Conservation (phyloP, 306 rosid genomes). For the Boehmeria nivea region DNA sequence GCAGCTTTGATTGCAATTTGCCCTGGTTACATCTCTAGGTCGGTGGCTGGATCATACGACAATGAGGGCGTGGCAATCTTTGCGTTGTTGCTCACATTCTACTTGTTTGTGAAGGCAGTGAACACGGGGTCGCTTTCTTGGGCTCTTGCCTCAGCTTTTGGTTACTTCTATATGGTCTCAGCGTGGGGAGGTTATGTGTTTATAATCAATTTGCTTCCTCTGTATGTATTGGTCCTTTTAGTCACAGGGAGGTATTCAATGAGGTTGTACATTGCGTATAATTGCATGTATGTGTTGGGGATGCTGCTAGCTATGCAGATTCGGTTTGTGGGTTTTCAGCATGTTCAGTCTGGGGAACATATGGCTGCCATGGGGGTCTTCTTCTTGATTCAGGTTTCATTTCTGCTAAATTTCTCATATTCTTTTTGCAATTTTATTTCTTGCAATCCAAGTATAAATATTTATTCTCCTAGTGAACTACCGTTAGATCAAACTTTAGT, state of each 20-base stretch:
- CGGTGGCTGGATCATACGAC: conserved; percentile 95
- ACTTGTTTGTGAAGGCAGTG: conserved; percentile 90
- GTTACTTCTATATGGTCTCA: conserved; percentile 95
- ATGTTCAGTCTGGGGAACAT: conserved; percentile 98
- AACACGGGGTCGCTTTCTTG: conserved; percentile 91
- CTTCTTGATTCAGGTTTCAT: conserved; percentile 87
- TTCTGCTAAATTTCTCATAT: neutral
- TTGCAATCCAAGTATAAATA: neutral
- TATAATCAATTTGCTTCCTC: conserved; percentile 76
- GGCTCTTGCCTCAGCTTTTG: conserved; percentile 87
- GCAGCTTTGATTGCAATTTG: conserved; percentile 92
- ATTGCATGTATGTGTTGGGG: conserved; percentile 84
- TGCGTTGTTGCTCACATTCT: conserved; percentile 70
- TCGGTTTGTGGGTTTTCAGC: conserved; percentile 97
- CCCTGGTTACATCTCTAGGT: conserved; percentile 91
- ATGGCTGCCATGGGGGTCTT: conserved; percentile 99
- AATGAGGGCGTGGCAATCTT: conserved; percentile 98
- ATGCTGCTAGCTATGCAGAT: conserved; percentile 99
- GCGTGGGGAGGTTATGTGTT: conserved; percentile 99
- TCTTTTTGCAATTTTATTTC: neutral
- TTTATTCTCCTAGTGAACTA: neutral
- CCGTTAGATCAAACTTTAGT: too few species aligned
- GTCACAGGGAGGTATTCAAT: conserved; percentile 81
- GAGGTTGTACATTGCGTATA: conserved; percentile 90
- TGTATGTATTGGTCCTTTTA: conserved; percentile 80